Percentiles rank a stretch among this genome's conserved stretches.
phyloP scores from a whole-genome alignment of 2,329 filamentous ascomycete genomes.

The Fusarium kyushuense region DNA sequence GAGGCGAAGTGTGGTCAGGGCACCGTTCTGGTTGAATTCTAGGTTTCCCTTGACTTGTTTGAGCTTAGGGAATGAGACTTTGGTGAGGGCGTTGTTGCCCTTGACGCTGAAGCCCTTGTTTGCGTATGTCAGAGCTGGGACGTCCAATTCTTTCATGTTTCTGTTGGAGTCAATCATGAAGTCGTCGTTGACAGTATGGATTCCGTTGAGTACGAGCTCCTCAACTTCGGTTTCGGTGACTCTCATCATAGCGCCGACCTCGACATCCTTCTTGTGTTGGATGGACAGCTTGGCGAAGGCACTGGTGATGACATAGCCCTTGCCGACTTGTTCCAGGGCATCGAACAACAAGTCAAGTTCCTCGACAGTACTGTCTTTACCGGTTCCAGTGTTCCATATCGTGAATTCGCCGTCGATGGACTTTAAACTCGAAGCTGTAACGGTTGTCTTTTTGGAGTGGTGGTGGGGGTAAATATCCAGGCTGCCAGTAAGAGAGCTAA shows the following conservation, averaged over 20 bases:
- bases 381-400: constrained; percentile 42
- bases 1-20: constrained; percentile 33
- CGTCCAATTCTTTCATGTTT: constrained; percentile 35
- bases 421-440: constrained; percentile 40
- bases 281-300: constrained; percentile 38
- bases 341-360: constrained; percentile 41
- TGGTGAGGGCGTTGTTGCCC: constrained; percentile 39
- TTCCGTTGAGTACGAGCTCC: constrained; percentile 38
- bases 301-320: constrained; percentile 44
- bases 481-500: constrained; percentile 40
- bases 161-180: constrained; percentile 45
- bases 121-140: constrained; percentile 34
- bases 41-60: constrained; percentile 45
- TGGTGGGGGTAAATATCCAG: constrained; percentile 46
- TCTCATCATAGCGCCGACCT: constrained; percentile 41
- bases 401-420: constrained; percentile 42
- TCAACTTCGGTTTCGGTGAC: constrained; percentile 42
- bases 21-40: constrained; percentile 42
- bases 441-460: constrained; percentile 42
- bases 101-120: constrained; percentile 44
- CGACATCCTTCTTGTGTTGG: constrained; percentile 35
- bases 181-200: constrained; percentile 43
- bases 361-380: constrained; percentile 25
- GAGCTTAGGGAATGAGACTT: constrained; percentile 41
- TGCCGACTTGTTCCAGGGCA: constrained; percentile 36